Evolutionary conservation across 257 asterid species (phyloP).

Genomic region (Lantana camara): DNA sequence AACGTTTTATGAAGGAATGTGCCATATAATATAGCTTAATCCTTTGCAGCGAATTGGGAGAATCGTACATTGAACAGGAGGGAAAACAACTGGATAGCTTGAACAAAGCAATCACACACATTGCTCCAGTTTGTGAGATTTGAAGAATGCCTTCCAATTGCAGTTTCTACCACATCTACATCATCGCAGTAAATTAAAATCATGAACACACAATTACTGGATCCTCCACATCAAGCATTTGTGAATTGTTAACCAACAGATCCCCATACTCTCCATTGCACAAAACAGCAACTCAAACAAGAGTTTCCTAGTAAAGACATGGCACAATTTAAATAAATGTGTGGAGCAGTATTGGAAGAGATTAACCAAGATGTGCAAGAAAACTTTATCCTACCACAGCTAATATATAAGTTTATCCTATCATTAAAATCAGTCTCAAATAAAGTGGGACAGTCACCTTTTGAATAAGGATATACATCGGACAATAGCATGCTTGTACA

Average conservation of each 20-base stretch:
- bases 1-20: background rate
- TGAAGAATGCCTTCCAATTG: constrained; percentile 56
- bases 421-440: constrained; percentile 16
- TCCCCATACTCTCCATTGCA: constrained; percentile 96
- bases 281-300: constrained; percentile 92
- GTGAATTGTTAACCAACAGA: constrained; percentile 65
- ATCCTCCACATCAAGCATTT: constrained; percentile 74
- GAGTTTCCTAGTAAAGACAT: constrained; percentile 67
- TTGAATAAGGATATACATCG: no score
- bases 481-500: constrained; percentile 1
- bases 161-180: constrained; percentile 77
- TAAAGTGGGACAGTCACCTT: no score
- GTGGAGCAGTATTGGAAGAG: constrained; percentile 6
- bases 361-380: constrained; percentile 17
- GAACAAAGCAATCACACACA: constrained; percentile 80
- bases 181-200: constrained; percentile 42
- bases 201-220: constrained; percentile 75
- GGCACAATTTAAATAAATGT: constrained; percentile 20
- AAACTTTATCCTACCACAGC: constrained; percentile 13
- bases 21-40: background rate
- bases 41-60: no score
- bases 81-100: constrained; percentile 90
- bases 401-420: constrained; percentile 55
- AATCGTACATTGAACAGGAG: constrained; percentile 76
- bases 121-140: constrained; percentile 77